Percentiles rank a stretch among this genome's conserved stretches.
These are phyloP conservation scores for Hordeum vulgare DNA, from an alignment of 176 grass and related monocot genomes.

Conservation along the genomic window DNA sequence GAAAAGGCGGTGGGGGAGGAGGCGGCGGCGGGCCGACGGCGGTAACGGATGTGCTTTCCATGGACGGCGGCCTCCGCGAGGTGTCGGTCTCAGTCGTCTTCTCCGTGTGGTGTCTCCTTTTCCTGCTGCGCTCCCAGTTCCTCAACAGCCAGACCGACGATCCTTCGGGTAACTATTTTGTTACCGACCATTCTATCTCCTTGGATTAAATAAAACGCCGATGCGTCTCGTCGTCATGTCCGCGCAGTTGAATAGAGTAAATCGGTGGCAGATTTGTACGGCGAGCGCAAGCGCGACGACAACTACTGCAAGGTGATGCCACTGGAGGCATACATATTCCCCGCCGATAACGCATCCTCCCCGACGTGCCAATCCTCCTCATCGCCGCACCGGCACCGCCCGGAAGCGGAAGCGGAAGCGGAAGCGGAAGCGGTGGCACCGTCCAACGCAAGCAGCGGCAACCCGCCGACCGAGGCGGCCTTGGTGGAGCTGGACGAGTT, in stretches of 20 bases:
- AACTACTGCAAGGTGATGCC: constrained; percentile 57
- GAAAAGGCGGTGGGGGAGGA: constrained; percentile 17
- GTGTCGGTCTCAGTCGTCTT: constrained; percentile 61
- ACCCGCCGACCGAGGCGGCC: neutral
- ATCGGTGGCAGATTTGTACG: constrained; percentile 36
- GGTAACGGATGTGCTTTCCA: constrained; percentile 36
- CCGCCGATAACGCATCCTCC: constrained; percentile 15
- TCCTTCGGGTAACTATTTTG: constrained; percentile 24
- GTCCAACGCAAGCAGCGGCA: neutral
- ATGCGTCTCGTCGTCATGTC: neutral
- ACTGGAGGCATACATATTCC: constrained; percentile 51
- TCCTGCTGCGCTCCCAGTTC: constrained; percentile 50
- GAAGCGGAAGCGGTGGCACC: neutral
- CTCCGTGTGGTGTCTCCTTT: constrained; percentile 67
- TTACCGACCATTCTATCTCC: neutral
- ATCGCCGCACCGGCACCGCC: neutral
- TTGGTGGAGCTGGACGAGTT: constrained; percentile 54
- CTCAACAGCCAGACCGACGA: constrained; percentile 37
- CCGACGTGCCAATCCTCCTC: constrained; percentile 27
- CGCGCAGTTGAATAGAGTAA: neutral
- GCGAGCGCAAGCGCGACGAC: constrained; percentile 26
- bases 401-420: too few relatives aligned
- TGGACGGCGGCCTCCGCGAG: constrained; percentile 62
- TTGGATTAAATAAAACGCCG: neutral
- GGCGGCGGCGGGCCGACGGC: neutral